These are phyloP conservation scores for Eucalyptus marginata DNA, from an alignment of 345 rosid species.

Conservation along the genomic window DNA sequence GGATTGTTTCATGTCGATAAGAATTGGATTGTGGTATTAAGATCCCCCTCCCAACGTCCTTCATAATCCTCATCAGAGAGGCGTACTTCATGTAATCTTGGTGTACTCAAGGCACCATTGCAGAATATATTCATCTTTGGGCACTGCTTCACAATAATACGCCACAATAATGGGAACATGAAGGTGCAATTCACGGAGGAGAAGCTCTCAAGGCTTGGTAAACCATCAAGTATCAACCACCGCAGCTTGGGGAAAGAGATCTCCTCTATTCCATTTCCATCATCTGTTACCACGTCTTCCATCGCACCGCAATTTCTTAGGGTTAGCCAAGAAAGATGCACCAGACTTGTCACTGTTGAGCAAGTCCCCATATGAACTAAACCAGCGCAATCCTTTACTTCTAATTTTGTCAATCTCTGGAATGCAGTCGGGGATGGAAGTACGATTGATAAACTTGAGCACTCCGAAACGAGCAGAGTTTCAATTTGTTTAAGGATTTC, in stretches of 20 bases:
- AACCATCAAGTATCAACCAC: rapidly evolving
- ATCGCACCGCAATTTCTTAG: background rate
- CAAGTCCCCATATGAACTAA: background rate
- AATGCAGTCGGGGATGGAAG: background rate
- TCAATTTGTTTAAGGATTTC: background rate
- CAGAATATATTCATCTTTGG: background rate
- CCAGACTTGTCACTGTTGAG: background rate
- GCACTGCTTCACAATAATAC: background rate
- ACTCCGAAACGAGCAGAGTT: rapidly evolving
- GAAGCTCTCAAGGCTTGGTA: background rate
- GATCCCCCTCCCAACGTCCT: background rate
- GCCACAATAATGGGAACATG: background rate
- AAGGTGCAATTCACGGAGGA: rapidly evolving
- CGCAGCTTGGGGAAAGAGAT: background rate
- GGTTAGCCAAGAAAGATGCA: rapidly evolving
- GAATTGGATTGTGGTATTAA: background rate
- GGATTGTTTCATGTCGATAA: background rate
- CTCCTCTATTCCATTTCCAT: background rate
- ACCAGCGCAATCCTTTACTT: background rate
- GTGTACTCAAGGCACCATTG: background rate
- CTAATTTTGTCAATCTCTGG: rapidly evolving
- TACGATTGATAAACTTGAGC: background rate
- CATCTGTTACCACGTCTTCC: background rate
- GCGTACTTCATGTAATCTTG: rapidly evolving
- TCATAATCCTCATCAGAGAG: rapidly evolving